Base-by-base conservation (phyloP, 2,329 filamentous ascomycete genomes). In the Sporothrix schenckii region DNA sequence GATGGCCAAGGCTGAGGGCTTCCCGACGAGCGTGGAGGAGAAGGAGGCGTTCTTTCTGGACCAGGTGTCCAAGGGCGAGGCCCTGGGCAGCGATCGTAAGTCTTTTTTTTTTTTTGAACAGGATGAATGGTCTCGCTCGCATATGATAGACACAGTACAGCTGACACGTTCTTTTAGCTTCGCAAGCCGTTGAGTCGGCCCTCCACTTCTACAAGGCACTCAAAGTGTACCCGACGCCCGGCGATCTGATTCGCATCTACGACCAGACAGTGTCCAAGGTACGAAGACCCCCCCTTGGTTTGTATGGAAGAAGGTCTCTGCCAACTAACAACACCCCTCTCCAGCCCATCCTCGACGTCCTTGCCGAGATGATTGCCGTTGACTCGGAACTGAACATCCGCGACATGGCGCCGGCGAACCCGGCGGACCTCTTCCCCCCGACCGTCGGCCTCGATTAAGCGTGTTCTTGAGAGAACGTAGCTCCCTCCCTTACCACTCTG, bases 201-300 rank as follows among this genome's bases (percentile, higher is more conserved):
- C 84, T 98, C 72, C 93, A 92, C 81, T 99, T 99, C 84, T 99
- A 98, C 88, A 96, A 94, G 86, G 95, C 94, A 58, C 88, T 99
- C 75, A 99, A 99, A 87, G 95, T 98, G 76, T 99, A 99, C 83
- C 95, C 95, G 68, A 91, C 92, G 77, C 95, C 94, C 14, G 88
- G 90, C 76, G 95, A 98, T 78, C 85, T 99, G 77, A 97, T 99
- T 80, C 88, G 88, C 77, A 97, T 99, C 81, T 99, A 99, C 82
- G 95, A 99, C 82, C 97, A 97, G 88, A 98, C 95, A 44, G 94
- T 98, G 60, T 91, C 94, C 76, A 97, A 97, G 91, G 94, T 93
- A 81, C 34, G 73, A 14, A 21, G 14, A 49, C 1, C 9, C 4
- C 16, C 1, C 16, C 3, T 11, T 16, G 19, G 16, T 24, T 19